Base-by-base conservation (phyloP, 148 eudicot genomes). In the Rhododendron vialii region DNA sequence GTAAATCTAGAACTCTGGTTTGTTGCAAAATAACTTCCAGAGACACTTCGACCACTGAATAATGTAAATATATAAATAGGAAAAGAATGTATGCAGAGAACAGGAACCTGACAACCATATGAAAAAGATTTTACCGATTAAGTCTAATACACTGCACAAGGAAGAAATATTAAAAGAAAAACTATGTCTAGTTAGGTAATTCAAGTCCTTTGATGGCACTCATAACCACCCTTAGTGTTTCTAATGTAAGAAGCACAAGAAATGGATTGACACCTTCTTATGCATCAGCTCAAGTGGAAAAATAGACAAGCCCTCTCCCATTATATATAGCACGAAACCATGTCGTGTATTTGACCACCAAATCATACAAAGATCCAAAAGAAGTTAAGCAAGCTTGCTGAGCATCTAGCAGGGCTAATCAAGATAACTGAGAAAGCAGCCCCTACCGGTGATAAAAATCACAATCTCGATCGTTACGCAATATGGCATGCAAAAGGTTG, bases 361-460 rank as follows among this genome's bases (percentile, higher is more conserved):
- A 41, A 33, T 69, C 22, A 2, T n/a, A 51, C 24, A 51, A 35
- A 30, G 26, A 51, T 24, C 41, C 13, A 26, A 50, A 55, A 78
- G 41, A 53, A 53, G 83, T 28, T 15, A 17, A 53, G 83, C 45
- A 73, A 13, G 51, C 50, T 73, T 48, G 47, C 41, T 22, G 85
- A 87, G 67, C 85, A 86, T 73, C 50, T 69, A 65, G 22, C 47
- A 14, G 55, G 55, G 59, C n/a, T 30, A 76, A 77, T 14, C 63
- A 86, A 86, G n/a, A 81, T 67, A 76, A 83, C 59, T 74, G 55
- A 28, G 28, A 53, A n/a, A 82, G 8, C 55, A 47, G 78, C 33
- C 51, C 85, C 63, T 91, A 93, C 99, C 99, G 89, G 78, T 96
- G 98, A 87, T 96, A 95, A 92, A 96, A 96, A 90, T 96, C 99